These are phyloP conservation scores for Wickerhamomyces sp. DNA, from an alignment of 1,139 yeast genomes.

Conservation along the genomic window DNA sequence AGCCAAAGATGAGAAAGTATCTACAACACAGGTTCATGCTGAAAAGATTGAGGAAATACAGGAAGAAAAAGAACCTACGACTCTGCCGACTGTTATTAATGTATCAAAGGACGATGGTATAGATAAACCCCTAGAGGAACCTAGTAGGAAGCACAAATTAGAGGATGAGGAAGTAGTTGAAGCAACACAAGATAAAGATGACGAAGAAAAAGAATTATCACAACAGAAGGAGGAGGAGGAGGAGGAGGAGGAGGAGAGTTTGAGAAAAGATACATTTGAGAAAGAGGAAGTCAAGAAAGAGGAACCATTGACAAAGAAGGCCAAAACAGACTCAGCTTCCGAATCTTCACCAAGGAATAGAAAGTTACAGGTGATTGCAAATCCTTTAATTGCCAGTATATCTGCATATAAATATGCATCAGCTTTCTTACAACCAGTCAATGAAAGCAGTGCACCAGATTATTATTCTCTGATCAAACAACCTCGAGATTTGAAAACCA, in stretches of 20 bases:
- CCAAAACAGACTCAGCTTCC: neutral
- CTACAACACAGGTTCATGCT: no score
- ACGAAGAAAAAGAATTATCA: conserved; percentile 1
- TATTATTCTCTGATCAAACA: conserved; percentile 56
- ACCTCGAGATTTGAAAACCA: conserved; percentile 66
- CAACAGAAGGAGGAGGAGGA: conserved; percentile 2
- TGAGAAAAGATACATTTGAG: conserved; percentile 6
- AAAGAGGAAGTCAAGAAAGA: conserved; percentile 8
- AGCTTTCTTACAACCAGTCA: conserved; percentile 68
- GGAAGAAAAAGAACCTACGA: no score
- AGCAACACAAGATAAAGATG: neutral
- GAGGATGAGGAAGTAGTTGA: neutral
- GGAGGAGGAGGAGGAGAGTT: conserved; percentile 8
- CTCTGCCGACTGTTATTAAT: no score
- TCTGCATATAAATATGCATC: conserved; percentile 72
- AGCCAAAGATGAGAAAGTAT: no score
- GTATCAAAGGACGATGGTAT: neutral
- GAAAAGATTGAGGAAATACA: no score
- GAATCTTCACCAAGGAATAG: conserved; percentile 13
- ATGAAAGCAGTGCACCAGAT: conserved; percentile 61
- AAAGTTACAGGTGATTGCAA: conserved; percentile 29
- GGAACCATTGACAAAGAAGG: conserved; percentile 3
- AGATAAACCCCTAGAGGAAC: neutral
- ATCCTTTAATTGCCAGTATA: conserved; percentile 57
- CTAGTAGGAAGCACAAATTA: neutral